Evolutionary conservation across 345 rosid species (phyloP).

Genomic region (Hevea brasiliensis): DNA sequence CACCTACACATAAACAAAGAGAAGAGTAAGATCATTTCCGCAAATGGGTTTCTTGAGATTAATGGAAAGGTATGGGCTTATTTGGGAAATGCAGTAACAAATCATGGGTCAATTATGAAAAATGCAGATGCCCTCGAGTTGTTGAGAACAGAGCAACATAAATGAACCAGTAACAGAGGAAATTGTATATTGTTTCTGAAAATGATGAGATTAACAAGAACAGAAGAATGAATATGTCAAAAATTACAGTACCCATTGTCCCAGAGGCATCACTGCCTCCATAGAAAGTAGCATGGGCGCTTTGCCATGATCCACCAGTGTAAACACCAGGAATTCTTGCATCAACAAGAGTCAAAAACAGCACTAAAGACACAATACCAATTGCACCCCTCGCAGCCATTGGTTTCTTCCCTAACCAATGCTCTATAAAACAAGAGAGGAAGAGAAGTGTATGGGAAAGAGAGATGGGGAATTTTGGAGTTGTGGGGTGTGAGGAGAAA

Average conservation of each 20-base stretch:
- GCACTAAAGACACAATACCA: conserved; percentile 20
- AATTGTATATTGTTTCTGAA: no score
- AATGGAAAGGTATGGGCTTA: not conserved
- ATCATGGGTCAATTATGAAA: not conserved
- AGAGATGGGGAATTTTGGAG: not conserved
- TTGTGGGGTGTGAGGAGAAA: conserved; percentile 22
- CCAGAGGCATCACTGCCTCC: conserved; percentile 91
- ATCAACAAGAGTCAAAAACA: conserved; percentile 35
- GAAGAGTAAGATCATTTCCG: conserved; percentile 1
- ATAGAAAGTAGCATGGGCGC: conserved; percentile 88
- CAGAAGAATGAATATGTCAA: not conserved
- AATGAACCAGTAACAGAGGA: no score
- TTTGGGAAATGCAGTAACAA: not conserved
- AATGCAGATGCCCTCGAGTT: not conserved
- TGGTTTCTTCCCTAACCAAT: not conserved
- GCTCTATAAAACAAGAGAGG: not conserved
- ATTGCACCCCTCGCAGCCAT: conserved; percentile 21
- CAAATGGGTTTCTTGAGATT: not conserved
- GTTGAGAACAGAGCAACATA: no score
- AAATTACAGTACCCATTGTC: conserved; percentile 61
- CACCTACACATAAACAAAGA: conserved; percentile 33
- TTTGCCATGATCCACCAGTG: conserved; percentile 67
- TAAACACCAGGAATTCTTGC: conserved; percentile 77
- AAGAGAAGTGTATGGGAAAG: no score
- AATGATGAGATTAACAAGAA: not conserved